Base-by-base conservation (phyloP, 2,329 filamentous ascomycete genomes). In the Tetracladium maxilliforme region DNA sequence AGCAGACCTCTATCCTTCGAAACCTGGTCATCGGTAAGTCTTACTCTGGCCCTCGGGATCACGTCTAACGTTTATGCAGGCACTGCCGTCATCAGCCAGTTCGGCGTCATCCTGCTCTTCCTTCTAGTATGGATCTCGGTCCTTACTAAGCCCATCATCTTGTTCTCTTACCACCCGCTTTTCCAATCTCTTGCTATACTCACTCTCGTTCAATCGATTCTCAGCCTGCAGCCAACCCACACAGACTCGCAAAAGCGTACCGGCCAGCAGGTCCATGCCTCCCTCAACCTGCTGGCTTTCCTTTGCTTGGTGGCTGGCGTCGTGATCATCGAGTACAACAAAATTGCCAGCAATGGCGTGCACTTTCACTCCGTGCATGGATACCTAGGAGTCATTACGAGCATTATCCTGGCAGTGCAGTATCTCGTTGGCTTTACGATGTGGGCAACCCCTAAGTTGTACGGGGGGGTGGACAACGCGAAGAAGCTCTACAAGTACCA, bases 401-500 rank as follows among this genome's bases (percentile, higher is more conserved):
- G 81, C 36, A 61, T 76, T 27, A 36, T 80, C 27, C 60, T 93
- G 6, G 45, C 73, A 8, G 38, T 78, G 2, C 90, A 95, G 54
- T 75, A 80, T 22, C 24, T 76, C 2, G 66, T 93, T 16, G 87
- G 90, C 10, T 68, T 92, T 33, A 78, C 81, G 16, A 81, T 90
- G 54, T 94, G 77, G 58, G 82, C 71, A 30, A 57, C 68, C 4
- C 86, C 86, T 0, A 43, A 45, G 1, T 40, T 92, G 2, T 92
- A 87, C 40, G 86, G 86, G 5, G 72, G 81, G 28, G 71, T 76
- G 33, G 73, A 81, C 14, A 72, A 71, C 4, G 87, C 84, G 12
- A 92, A 86, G 62, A 61, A 61, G 14, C 48, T 93, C 21, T 95
- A 87, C 63, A 94, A 92, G 52, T 93, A 86, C 41, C 90, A 95